Evolutionary conservation across 2,329 filamentous ascomycete species (phyloP).

Genomic region (Fusarium multiceps): DNA sequence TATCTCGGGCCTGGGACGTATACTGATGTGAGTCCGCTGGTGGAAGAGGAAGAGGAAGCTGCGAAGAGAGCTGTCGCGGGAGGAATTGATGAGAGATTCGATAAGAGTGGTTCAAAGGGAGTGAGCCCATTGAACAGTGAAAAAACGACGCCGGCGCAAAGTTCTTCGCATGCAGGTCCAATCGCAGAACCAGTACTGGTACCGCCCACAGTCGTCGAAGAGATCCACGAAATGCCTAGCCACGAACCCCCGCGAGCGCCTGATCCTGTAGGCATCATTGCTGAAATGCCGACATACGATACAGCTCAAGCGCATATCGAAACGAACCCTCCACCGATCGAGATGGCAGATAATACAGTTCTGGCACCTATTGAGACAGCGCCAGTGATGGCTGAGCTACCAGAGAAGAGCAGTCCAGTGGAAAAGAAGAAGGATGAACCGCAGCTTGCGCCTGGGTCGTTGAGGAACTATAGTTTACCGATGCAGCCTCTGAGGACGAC

Average conservation of each 20-base stretch:
- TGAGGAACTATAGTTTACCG: constrained; percentile 15
- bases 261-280: constrained; percentile 58
- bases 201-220: constrained; percentile 40
- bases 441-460: constrained; percentile 30
- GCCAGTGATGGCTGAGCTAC: constrained; percentile 53
- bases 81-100: constrained; percentile 34
- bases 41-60: constrained; percentile 54
- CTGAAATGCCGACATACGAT: constrained; percentile 60
- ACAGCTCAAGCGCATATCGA: constrained; percentile 57
- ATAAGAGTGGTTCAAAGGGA: constrained; percentile 35
- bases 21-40: constrained; percentile 58
- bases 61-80: constrained; percentile 46
- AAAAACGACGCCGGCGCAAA: constrained; percentile 47
- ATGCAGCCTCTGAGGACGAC: constrained; percentile 18
- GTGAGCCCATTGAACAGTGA: constrained; percentile 48
- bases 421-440: constrained; percentile 41
- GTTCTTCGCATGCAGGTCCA: constrained; percentile 15
- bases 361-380: constrained; percentile 52
- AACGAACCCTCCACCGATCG: constrained; percentile 57
- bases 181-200: constrained; percentile 26
- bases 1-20: constrained; percentile 61
- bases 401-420: constrained; percentile 49
- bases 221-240: constrained; percentile 50
- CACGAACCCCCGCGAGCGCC: constrained; percentile 43
- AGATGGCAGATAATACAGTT: constrained; percentile 56